phyloP scores from a whole-genome alignment of 768 basidiomycete species.

The Fibroporia radiculosa region DNA sequence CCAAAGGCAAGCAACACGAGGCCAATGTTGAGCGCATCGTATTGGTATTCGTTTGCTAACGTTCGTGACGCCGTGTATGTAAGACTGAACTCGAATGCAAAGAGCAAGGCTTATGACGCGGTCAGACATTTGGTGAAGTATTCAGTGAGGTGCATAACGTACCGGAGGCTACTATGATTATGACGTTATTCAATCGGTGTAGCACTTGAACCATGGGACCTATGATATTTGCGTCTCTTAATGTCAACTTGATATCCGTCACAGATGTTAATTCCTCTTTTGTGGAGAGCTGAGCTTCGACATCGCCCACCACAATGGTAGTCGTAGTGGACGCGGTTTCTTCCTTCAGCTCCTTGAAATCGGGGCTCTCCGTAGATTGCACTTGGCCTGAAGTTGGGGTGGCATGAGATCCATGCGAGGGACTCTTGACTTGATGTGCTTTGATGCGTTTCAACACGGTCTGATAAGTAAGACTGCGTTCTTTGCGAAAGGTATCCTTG shows the following conservation, averaged over 20 bases:
- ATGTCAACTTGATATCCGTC: slow-evolving; percentile 38
- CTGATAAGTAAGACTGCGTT: slow-evolving; percentile 78
- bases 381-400: too few species aligned
- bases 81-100: slow-evolving; percentile 63
- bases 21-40: slow-evolving; percentile 64
- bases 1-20: slow-evolving; percentile 73
- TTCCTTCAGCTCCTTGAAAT: background rate
- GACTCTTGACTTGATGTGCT: slow-evolving; percentile 18
- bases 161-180: slow-evolving; percentile 62
- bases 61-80: slow-evolving; percentile 71
- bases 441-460: slow-evolving; percentile 41
- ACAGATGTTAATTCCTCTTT: background rate
- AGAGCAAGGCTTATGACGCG: slow-evolving; percentile 70
- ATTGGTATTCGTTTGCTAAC: slow-evolving; percentile 53
- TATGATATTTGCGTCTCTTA: slow-evolving; percentile 68
- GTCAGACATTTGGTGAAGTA: background rate
- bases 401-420: slow-evolving; percentile 5
- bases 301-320: slow-evolving; percentile 10
- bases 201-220: slow-evolving; percentile 54
- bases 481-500: slow-evolving; percentile 77
- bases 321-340: slow-evolving; percentile 1
- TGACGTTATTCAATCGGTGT: slow-evolving; percentile 56
- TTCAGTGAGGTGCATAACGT: slow-evolving; percentile 14
- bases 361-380: background rate
- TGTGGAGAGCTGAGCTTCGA: slow-evolving; percentile 10